phyloP scores from a whole-genome alignment of 805 yeast species.

The Grigorovia humatica region DNA sequence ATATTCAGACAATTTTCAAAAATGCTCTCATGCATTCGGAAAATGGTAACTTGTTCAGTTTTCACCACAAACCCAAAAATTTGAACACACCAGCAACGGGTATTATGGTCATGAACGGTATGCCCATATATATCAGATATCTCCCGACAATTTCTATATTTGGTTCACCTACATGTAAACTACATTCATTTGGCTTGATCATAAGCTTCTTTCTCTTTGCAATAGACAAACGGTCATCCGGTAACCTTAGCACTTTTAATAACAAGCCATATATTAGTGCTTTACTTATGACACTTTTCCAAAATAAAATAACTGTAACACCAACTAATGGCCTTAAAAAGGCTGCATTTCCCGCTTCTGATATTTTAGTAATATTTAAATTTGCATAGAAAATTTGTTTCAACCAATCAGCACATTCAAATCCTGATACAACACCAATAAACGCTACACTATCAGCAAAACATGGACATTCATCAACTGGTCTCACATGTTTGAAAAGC shows the following conservation, averaged over 20 bases:
- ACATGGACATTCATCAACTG: conserved; percentile 95
- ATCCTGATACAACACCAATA: conserved; percentile 75
- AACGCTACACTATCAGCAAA: conserved; percentile 93
- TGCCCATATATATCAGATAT: conserved; percentile 72
- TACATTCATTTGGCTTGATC: conserved; percentile 26
- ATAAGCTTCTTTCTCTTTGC: conserved; percentile 14
- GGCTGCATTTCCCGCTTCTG: conserved; percentile 28
- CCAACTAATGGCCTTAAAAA: conserved; percentile 52
- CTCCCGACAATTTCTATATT: conserved; percentile 73
- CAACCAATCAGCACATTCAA: conserved; percentile 54
- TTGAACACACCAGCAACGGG: conserved; percentile 23
- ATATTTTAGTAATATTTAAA: conserved; percentile 4
- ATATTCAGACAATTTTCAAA: neutral
- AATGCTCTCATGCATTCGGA: neutral
- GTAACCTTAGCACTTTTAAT: conserved; percentile 8
- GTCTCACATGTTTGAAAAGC: conserved; percentile 66
- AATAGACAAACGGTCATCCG: conserved; percentile 19
- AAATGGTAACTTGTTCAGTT: no score
- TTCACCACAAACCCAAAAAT: conserved; percentile 2
- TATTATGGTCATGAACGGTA: conserved; percentile 44
- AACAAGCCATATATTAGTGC: conserved; percentile 48
- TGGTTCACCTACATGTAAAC: conserved; percentile 51
- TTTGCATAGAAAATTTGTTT: conserved; percentile 18
- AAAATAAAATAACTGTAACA: conserved; percentile 46
- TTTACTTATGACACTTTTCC: conserved; percentile 65